Percentiles rank a stretch among this genome's conserved stretches.
These are phyloP conservation scores for Spizellomyces punctatus DNA, from an alignment of 192 early-diverging fungal species.

Conservation along the genomic window DNA sequence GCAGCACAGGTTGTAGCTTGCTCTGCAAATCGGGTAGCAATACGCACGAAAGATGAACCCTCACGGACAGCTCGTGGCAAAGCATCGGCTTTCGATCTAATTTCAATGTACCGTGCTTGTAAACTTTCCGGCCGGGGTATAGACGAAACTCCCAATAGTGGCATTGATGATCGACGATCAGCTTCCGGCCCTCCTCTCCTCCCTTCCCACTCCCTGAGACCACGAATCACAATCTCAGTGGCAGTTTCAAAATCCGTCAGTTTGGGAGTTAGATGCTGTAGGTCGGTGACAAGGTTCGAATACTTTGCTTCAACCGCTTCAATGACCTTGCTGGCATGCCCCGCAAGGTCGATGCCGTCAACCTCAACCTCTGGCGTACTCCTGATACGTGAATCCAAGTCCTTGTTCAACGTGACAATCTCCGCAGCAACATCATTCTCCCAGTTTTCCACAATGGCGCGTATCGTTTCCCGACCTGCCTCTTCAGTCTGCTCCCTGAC, in stretches of 20 bases:
- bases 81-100: conserved; percentile 11
- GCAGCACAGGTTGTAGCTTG: no score
- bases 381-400: neutral
- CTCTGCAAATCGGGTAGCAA: no score
- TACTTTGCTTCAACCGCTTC: neutral
- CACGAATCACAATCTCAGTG: conserved; percentile 12
- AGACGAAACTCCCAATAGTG: neutral
- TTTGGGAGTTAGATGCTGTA: neutral
- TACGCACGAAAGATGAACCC: neutral
- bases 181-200: neutral
- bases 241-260: conserved; percentile 10
- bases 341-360: neutral
- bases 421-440: neutral
- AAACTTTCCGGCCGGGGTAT: conserved; percentile 14
- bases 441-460: conserved; percentile 13
- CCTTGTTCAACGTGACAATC: neutral
- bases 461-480: conserved; percentile 3
- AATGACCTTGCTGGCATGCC: neutral
- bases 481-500: conserved; percentile 13
- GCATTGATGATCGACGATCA: neutral
- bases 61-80: conserved; percentile 6
- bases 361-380: neutral
- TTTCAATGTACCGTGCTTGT: conserved; percentile 24
- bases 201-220: conserved; percentile 5
- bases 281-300: neutral